These are phyloP conservation scores for Biscogniauxia marginata DNA, from an alignment of 2,329 filamentous ascomycete species.

Conservation along the genomic window DNA sequence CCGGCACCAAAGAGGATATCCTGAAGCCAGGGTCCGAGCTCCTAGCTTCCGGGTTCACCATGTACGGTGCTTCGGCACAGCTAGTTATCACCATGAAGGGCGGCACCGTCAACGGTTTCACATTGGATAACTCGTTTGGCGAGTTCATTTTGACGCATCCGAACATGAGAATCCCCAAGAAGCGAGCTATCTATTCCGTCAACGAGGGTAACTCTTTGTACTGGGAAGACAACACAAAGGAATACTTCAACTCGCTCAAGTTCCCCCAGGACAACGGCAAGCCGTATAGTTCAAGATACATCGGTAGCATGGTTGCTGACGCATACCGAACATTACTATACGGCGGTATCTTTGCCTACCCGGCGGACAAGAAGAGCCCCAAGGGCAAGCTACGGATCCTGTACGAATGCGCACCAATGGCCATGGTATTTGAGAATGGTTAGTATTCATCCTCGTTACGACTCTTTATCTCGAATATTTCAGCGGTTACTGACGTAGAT, in stretches of 20 bases:
- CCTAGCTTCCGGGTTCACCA: slow-evolving; percentile 95
- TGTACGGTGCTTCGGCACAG: slow-evolving; percentile 97
- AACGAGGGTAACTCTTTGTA: slow-evolving; percentile 98
- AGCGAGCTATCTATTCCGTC: slow-evolving; percentile 89
- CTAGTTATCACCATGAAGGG: slow-evolving; percentile 96
- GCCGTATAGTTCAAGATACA: slow-evolving; percentile 93
- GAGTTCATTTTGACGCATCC: slow-evolving; percentile 99
- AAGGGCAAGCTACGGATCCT: slow-evolving; percentile 97
- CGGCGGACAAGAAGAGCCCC: slow-evolving; percentile 94
- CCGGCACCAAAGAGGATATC: slow-evolving; percentile 78
- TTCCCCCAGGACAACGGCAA: slow-evolving; percentile 71
- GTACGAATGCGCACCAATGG: slow-evolving; percentile 99
- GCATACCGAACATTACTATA: slow-evolving; percentile 95
- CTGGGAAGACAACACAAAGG: slow-evolving; percentile 85
- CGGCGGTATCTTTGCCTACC: slow-evolving; percentile 96
- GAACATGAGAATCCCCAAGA: slow-evolving; percentile 81
- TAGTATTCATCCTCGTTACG: slow-evolving; percentile 35
- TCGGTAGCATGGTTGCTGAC: slow-evolving; percentile 97
- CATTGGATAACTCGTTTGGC: slow-evolving; percentile 90
- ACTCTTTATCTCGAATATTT: not conserved
- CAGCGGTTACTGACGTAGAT: slow-evolving; percentile 29
- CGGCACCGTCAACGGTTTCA: slow-evolving; percentile 93
- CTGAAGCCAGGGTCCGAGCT: slow-evolving; percentile 88
- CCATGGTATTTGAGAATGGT: slow-evolving; percentile 98
- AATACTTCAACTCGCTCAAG: slow-evolving; percentile 90